Percentiles rank a stretch among this genome's conserved stretches.
Conservation (phyloP, 805 yeast genomes). For the Metschnikowia peoriensis region DNA sequence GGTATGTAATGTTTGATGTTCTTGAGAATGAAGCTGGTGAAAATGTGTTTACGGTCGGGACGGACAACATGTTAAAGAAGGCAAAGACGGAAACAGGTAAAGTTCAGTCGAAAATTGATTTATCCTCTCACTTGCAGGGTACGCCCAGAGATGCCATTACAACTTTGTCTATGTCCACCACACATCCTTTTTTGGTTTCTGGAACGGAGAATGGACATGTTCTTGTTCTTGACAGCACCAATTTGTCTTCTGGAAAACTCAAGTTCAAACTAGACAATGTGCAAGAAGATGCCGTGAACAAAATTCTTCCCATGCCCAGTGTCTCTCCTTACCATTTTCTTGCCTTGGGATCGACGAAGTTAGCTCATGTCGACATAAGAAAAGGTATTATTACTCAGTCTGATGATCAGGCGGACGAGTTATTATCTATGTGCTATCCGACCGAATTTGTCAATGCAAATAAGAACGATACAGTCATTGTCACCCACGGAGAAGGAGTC, state of each 20-base stretch:
- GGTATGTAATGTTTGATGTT: conserved; percentile 67
- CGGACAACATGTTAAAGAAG: conserved; percentile 75
- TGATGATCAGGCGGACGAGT: conserved; percentile 92
- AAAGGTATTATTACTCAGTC: conserved; percentile 64
- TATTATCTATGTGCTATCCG: conserved; percentile 70
- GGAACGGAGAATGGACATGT: conserved; percentile 74
- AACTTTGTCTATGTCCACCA: conserved; percentile 44
- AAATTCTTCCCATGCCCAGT: conserved; percentile 65
- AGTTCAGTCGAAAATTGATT: conserved; percentile 55
- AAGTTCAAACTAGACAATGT: conserved; percentile 50
- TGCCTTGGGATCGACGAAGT: conserved; percentile 77
- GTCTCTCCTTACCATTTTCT: conserved; percentile 77
- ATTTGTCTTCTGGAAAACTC: conserved; percentile 38
- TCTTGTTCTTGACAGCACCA: conserved; percentile 57
- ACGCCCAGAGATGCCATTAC: conserved; percentile 36
- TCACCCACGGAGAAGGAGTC: conserved; percentile 91
- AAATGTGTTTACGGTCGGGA: conserved; percentile 66
- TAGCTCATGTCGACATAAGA: conserved; percentile 75
- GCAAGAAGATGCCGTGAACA: conserved; percentile 78
- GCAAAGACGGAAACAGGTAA: conserved; percentile 72
- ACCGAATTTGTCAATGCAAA: conserved; percentile 47
- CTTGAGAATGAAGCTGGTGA: conserved; percentile 46
- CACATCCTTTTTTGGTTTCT: conserved; percentile 50
- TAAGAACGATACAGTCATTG: conserved; percentile 61
- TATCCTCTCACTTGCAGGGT: conserved; percentile 20